Evolutionary conservation across 805 yeast genomes (phyloP).

Genomic region (Saccharomycopsis selenospora): DNA sequence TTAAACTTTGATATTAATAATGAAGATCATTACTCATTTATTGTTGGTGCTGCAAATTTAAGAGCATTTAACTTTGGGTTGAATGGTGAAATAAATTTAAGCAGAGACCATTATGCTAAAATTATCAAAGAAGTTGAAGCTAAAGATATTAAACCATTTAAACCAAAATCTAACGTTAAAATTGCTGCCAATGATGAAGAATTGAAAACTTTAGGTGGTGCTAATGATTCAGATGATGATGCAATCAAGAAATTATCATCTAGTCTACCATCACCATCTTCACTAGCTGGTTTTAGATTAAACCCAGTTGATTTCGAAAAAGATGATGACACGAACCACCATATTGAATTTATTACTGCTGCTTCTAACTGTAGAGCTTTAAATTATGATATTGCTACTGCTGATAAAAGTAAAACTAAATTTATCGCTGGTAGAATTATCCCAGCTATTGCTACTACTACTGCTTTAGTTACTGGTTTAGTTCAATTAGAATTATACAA

Average conservation of each 20-base stretch:
- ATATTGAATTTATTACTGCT: slow-evolving; percentile 91
- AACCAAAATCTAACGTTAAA: slow-evolving; percentile 65
- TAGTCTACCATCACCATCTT: slow-evolving; percentile 79
- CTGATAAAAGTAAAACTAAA: slow-evolving; percentile 85
- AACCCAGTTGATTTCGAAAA: slow-evolving; percentile 93
- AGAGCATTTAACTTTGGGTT: slow-evolving; percentile 88
- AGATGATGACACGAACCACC: slow-evolving; percentile 95
- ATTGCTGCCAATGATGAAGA: slow-evolving; percentile 85
- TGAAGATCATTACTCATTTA: slow-evolving; percentile 71
- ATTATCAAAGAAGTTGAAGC: slow-evolving; percentile 41
- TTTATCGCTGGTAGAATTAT: slow-evolving; percentile 97
- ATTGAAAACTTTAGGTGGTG: slow-evolving; percentile 57
- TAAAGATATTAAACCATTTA: slow-evolving; percentile 47
- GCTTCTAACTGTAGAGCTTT: slow-evolving; percentile 95
- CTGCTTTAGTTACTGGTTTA: slow-evolving; percentile 95
- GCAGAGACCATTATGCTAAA: slow-evolving; percentile 41
- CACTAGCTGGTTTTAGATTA: slow-evolving; percentile 82
- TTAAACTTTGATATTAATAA: slow-evolving; percentile 67
- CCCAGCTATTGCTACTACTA: slow-evolving; percentile 98
- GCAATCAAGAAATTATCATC: slow-evolving; percentile 64
- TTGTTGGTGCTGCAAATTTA: slow-evolving; percentile 84
- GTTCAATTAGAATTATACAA: slow-evolving; percentile 88
- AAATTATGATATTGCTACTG: slow-evolving; percentile 82
- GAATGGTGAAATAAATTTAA: slow-evolving; percentile 55
- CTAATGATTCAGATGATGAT: slow-evolving; percentile 45